A percentile compares a stretch with the other conserved stretches of the same genome.
phyloP scores from a whole-genome alignment of 805 yeast genomes.

The Alloascoidea hylecoeti region DNA sequence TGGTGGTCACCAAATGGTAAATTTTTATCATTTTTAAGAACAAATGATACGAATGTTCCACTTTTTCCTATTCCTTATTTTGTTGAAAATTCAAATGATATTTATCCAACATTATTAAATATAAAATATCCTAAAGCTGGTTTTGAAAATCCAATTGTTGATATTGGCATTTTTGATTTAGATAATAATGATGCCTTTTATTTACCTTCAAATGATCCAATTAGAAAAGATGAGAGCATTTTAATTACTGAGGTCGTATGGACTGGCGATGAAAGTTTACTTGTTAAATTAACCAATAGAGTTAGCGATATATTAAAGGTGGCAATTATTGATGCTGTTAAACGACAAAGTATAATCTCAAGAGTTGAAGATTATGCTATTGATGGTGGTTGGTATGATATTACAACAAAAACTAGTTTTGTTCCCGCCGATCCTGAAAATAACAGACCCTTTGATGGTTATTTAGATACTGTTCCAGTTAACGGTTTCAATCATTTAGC shows the following conservation, averaged over 20 bases:
- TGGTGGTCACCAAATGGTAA: conserved; percentile 65
- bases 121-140: conserved; percentile 61
- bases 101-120: conserved; percentile 33
- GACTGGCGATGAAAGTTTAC: conserved; percentile 33
- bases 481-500: conserved; percentile 54
- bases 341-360: conserved; percentile 16
- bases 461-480: conserved; percentile 63
- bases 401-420: conserved; percentile 45
- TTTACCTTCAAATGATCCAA: conserved; percentile 22
- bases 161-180: conserved; percentile 25
- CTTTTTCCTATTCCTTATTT: conserved; percentile 47
- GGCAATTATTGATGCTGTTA: conserved; percentile 24
- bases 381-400: conserved; percentile 64
- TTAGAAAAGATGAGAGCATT: conserved; percentile 14
- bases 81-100: conserved; percentile 17
- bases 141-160: conserved; percentile 40
- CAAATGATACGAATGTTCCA: conserved; percentile 47
- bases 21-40: conserved; percentile 34
- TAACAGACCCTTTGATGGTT: conserved; percentile 44
- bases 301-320: conserved; percentile 36
- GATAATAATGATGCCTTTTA: conserved; percentile 6
- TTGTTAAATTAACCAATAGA: conserved; percentile 36
- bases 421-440: conserved; percentile 33
- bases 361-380: conserved; percentile 24
- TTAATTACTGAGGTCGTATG: conserved; percentile 43